Evolutionary conservation across 2,329 filamentous ascomycete genomes (phyloP).

Genomic region (Aureobasidium sp.): DNA sequence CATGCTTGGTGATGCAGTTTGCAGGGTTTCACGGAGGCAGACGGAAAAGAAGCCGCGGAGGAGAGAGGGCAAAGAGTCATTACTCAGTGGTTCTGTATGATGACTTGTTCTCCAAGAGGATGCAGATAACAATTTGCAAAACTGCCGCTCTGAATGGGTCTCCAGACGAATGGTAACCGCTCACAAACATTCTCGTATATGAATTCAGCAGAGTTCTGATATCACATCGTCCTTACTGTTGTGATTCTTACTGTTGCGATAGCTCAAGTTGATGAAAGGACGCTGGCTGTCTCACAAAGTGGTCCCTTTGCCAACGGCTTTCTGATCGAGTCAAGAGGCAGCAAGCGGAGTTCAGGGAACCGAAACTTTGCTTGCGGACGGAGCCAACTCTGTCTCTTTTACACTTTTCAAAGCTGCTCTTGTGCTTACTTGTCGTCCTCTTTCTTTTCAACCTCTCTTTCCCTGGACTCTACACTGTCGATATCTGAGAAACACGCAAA

Average conservation of each 20-base stretch:
- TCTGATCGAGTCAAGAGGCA: background rate
- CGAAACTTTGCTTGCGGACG: background rate
- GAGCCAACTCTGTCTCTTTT: background rate
- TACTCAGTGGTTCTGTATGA: background rate
- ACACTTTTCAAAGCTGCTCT: slow-evolving; percentile 1
- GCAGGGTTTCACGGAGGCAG: background rate
- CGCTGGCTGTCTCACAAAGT: background rate
- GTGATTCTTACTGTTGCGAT: background rate
- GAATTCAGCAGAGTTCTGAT: background rate
- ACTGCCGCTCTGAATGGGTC: background rate
- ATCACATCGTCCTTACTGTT: too few relatives aligned
- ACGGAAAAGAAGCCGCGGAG: background rate
- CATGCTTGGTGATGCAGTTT: background rate
- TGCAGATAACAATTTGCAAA: background rate
- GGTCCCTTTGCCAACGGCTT: slow-evolving; percentile 9
- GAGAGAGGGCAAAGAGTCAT: background rate
- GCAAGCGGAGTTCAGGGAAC: background rate
- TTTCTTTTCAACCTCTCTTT: background rate
- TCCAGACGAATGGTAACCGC: background rate
- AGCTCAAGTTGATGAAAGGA: background rate
- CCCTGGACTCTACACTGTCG: background rate
- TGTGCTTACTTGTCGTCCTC: background rate
- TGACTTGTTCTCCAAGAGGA: background rate
- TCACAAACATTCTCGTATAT: background rate
- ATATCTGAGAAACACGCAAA: background rate